These are phyloP conservation scores for Cenchrus fungigraminus DNA, from an alignment of 176 grass and related monocot species.

Conservation along the genomic window DNA sequence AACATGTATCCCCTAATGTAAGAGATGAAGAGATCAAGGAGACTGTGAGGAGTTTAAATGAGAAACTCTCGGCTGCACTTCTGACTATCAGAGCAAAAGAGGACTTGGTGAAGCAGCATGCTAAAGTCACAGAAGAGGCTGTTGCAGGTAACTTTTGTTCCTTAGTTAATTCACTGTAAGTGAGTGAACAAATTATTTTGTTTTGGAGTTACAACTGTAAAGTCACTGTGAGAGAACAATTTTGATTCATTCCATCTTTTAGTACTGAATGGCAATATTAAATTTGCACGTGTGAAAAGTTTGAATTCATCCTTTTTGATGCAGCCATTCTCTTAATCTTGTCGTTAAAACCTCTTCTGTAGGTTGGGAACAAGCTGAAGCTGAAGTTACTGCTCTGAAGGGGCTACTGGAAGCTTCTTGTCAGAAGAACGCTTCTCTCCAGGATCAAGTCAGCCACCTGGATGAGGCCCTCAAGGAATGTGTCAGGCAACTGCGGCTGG, in stretches of 20 bases:
- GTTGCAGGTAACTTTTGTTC: constrained; percentile 67
- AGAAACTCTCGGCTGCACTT: constrained; percentile 80
- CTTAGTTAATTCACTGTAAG: background rate
- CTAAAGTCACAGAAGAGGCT: constrained; percentile 97
- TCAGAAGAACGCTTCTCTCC: constrained; percentile 76
- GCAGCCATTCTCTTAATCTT: constrained; percentile 22
- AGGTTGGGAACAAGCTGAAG: constrained; percentile 98
- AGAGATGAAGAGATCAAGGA: constrained; percentile 60
- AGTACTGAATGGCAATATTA: background rate
- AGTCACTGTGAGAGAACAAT: background rate
- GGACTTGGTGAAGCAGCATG: constrained; percentile 92
- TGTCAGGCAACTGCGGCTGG: constrained; percentile 80
- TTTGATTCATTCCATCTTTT: constrained; percentile 13
- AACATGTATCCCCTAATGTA: constrained; percentile 41
- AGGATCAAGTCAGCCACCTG: constrained; percentile 71
- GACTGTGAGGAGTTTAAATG: constrained; percentile 70
- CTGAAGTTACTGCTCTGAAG: constrained; percentile 72
- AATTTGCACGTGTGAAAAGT: background rate
- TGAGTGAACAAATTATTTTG: background rate
- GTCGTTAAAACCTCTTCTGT: constrained; percentile 30
- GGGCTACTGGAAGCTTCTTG: constrained; percentile 74
- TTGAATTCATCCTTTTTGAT: constrained; percentile 32
- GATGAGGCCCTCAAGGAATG: constrained; percentile 92
- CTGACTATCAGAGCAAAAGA: constrained; percentile 83
- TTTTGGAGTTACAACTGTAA: constrained; percentile 23